Evolutionary conservation across 169 alveolate species (phyloP), one percentile per base, ranked within the genome.

Genomic region (Babesia gibsoni): DNA sequence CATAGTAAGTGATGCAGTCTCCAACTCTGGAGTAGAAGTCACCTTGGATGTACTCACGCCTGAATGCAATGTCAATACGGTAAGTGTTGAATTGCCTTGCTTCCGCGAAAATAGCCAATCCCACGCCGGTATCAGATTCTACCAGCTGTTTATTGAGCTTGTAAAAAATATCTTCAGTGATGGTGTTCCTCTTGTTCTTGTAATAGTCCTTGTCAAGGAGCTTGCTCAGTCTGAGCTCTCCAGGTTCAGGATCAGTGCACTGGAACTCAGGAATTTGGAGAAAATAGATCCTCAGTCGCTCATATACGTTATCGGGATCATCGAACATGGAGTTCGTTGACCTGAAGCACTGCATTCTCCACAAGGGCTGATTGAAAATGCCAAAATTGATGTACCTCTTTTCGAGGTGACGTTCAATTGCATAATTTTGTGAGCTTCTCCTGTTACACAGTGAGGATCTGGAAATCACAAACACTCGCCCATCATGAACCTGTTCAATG

Each of bases 281-380:
- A 12, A 90, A 88, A 83, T 90, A 90, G 3, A 91, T 88, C 25
- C 91, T 54, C 52, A 90, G 72, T 9, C 93, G 66, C 35, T 88
- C 94, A 57, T 64, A 81, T 25, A 73, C 48, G 6, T 82, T 73
- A 25, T 77, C 91, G 4, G 86, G 86, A 49, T 84, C 92, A 48
- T 85, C 92, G 58, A 88, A 90, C 36, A 90, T 81, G 41, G 92
- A 84, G 32, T 84, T 88, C 10, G 90, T 81, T 9, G 92, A 84
- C 58, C 93, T 67, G 59, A 88, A 90, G 82, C 93, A 84, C 72
- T 90, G 92, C 90, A 90, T 78, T 29, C 94, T 54, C 87, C 89
- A 88, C 20, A 82, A 73, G 32, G 91, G 85, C 43, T 78, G 67
- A 12, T 70, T 73, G 68, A 53, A 61, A 37, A 88, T 91, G 33